phyloP scores from a whole-genome alignment of 805 yeast genomes.

The Cyberlindnera suaveolens region DNA sequence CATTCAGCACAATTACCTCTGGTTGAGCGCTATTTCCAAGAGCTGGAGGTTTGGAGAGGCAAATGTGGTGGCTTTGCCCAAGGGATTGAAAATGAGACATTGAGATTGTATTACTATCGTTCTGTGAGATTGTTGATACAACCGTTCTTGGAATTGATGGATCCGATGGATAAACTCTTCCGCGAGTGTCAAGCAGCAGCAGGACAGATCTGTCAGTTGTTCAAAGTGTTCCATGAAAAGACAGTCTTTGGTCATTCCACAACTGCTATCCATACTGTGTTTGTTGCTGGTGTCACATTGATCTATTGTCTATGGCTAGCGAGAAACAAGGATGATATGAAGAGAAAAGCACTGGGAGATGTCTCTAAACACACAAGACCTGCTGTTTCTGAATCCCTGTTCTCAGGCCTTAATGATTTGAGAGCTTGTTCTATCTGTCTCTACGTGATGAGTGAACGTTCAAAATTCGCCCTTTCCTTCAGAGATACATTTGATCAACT shows the following conservation, averaged over 20 bases:
- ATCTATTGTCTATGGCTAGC: slow-evolving; percentile 63
- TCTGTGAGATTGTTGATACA: slow-evolving; percentile 55
- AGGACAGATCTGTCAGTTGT: slow-evolving; percentile 60
- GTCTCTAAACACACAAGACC: slow-evolving; percentile 57
- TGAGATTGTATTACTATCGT: slow-evolving; percentile 52
- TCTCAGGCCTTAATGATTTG: slow-evolving; percentile 54
- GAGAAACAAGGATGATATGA: slow-evolving; percentile 52
- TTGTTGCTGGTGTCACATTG: slow-evolving; percentile 63
- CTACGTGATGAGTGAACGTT: slow-evolving; percentile 61
- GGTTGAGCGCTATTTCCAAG: slow-evolving; percentile 47
- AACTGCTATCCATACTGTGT: slow-evolving; percentile 59
- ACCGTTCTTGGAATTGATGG: slow-evolving; percentile 56
- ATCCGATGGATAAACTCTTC: slow-evolving; percentile 54
- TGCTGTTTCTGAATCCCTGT: slow-evolving; percentile 43
- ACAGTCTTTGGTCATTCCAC: slow-evolving; percentile 60
- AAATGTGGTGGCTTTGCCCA: slow-evolving; percentile 41
- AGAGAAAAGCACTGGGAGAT: slow-evolving; percentile 49
- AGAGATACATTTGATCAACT: slow-evolving; percentile 65
- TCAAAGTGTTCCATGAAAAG: slow-evolving; percentile 56
- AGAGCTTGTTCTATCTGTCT: slow-evolving; percentile 60
- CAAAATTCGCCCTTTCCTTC: slow-evolving; percentile 53
- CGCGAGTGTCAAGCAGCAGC: slow-evolving; percentile 68
- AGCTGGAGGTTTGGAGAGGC: slow-evolving; percentile 51
- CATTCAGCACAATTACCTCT: slow-evolving; percentile 36
- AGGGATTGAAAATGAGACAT: slow-evolving; percentile 53